Base-by-base conservation (phyloP, 495 filamentous ascomycete species). In the Penicillium antarcticum region DNA sequence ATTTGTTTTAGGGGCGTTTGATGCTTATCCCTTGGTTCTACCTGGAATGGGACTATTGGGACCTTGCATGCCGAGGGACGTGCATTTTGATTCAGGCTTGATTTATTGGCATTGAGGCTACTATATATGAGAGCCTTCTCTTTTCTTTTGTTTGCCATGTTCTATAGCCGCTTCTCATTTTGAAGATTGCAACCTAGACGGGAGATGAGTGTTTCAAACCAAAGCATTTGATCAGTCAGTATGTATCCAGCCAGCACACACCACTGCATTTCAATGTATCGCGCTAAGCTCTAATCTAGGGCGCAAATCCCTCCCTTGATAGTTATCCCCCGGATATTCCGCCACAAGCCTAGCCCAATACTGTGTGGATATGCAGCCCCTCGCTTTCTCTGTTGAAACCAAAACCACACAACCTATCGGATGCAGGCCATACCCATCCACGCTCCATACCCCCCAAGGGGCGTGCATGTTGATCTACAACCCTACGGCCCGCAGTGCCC, bases 31-130 rank as follows among this genome's bases (percentile, higher is more conserved):
- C 60, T 63, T 60, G 60, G 44, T 41, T 43, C 19, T 23, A 17
- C 49, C 34, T 11, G 39, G 42, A 45, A 60, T 59, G 60, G 51
- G 51, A 50, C 56, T 54, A 59, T 50, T 57, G 60, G 50, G 46
- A 45, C 60, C 60, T 60, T 63, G 60, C 60, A 63, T 63, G 56
- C 56, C 59, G 56, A 56, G 48, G 59, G 55, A 56, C 12, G 18
- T 9, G 16, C 12, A 32, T 34, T 26, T 24, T 13, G 26, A 4
- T 11, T 46, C 17, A 31, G 32, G 1, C 14, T 38, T 24, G 29
- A n/a, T 35, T 14, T 31, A 4, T 37, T 17, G 21, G 31, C 31
- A 37, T 36, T 44, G 14, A 37, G 13, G 31, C 13, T 24, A 24
- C 13, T 34, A 3, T 24, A 26, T 16, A 46, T 26, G 5, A 9